These are phyloP conservation scores for Ophiorrhiza pumila DNA, from an alignment of 257 asterid genomes.

Conservation along the genomic window DNA sequence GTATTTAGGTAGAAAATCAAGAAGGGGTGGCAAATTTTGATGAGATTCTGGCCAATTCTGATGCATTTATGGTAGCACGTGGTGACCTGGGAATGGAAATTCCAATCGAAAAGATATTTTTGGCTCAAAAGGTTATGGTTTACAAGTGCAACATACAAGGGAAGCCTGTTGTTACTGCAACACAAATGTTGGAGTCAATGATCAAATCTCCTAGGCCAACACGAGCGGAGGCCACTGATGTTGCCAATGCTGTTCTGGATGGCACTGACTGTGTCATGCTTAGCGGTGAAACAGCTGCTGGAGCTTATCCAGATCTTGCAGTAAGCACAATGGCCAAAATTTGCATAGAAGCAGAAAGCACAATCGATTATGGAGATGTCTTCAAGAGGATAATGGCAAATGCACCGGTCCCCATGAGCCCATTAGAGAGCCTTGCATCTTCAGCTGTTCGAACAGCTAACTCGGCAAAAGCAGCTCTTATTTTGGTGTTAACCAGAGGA, in stretches of 20 bases:
- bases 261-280: conserved; percentile 95
- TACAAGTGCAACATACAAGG: conserved; percentile 91
- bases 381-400: conserved; percentile 64
- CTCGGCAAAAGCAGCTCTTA: conserved; percentile 65
- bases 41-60: conserved; percentile 74
- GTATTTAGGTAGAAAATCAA: conserved; percentile 72
- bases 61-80: conserved; percentile 92
- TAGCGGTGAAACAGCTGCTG: conserved; percentile 93
- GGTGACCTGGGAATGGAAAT: conserved; percentile 93
- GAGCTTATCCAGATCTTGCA: conserved; percentile 91
- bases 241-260: conserved; percentile 85
- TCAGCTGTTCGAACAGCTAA: conserved; percentile 82
- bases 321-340: conserved; percentile 85
- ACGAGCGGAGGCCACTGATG: conserved; percentile 91
- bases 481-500: conserved; percentile 74
- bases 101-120: conserved; percentile 80
- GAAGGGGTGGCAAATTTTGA: conserved; percentile 93
- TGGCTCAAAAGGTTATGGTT: conserved; percentile 88
- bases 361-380: conserved; percentile 64
- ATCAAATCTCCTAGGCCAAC: conserved; percentile 92
- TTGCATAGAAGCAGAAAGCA: conserved; percentile 81
- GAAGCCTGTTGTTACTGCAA: conserved; percentile 88
- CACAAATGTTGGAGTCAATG: conserved; percentile 94
- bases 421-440: conserved; percentile 77
- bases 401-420: conserved; percentile 90